These are phyloP conservation scores for Exophiala alcalophila DNA, from an alignment of 2,329 filamentous ascomycete genomes.

Conservation along the genomic window DNA sequence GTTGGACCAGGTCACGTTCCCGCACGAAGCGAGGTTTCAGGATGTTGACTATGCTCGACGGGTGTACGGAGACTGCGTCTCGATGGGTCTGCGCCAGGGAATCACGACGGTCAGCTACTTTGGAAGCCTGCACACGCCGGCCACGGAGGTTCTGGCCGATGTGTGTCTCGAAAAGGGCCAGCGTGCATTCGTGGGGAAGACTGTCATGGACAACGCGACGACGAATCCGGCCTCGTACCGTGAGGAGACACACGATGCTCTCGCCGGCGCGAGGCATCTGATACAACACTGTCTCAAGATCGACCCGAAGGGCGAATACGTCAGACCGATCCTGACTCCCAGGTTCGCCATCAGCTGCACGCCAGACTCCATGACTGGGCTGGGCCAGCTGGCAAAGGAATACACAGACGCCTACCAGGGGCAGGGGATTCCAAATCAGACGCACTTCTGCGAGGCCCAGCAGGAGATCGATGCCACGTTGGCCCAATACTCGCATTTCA, in stretches of 20 bases:
- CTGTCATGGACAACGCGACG: constrained; percentile 55
- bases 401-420: constrained; percentile 36
- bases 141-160: constrained; percentile 57
- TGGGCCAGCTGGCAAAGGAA: constrained; percentile 51
- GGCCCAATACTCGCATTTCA: constrained; percentile 53
- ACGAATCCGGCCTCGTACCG: constrained; percentile 39
- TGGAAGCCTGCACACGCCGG: constrained; percentile 54
- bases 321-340: constrained; percentile 53
- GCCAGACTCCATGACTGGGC: constrained; percentile 49
- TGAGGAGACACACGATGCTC: constrained; percentile 28
- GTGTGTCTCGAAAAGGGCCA: constrained; percentile 54
- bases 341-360: constrained; percentile 59
- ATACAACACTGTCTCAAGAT: constrained; percentile 42
- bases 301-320: constrained; percentile 43
- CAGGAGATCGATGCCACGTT: constrained; percentile 55
- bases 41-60: constrained; percentile 53
- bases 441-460: constrained; percentile 61
- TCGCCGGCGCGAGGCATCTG: constrained; percentile 31
- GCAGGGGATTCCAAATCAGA: constrained; percentile 52
- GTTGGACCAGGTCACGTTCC: constrained; percentile 63
- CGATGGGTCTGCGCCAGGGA: constrained; percentile 60
- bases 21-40: constrained; percentile 59
- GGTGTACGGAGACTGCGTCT: constrained; percentile 54
- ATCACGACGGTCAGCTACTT: constrained; percentile 63
- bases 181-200: constrained; percentile 60